Evolutionary conservation across 257 asterid species (phyloP).

Genomic region (Ophiorrhiza pumila): DNA sequence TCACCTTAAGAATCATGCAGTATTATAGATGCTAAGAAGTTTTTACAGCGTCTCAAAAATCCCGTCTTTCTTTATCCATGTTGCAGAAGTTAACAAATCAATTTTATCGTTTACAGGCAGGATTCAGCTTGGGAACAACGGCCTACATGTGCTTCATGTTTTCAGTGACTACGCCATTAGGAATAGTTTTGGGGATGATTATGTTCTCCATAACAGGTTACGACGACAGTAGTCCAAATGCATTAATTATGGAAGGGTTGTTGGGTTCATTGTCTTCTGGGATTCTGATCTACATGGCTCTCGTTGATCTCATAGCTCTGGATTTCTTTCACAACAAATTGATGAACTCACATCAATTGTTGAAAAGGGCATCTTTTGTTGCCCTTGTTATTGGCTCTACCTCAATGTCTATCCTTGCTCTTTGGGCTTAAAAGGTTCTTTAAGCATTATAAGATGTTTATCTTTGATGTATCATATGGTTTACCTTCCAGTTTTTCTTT

Average conservation of each 20-base stretch:
- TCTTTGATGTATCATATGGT: background rate
- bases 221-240: constrained; percentile 38
- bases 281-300: constrained; percentile 39
- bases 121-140: constrained; percentile 38
- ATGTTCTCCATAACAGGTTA: constrained; percentile 35
- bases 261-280: constrained; percentile 43
- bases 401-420: constrained; percentile 43
- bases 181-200: constrained; percentile 38
- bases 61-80: background rate
- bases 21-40: background rate
- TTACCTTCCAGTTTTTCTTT: no score
- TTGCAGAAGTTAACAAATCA: background rate
- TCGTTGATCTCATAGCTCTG: constrained; percentile 44
- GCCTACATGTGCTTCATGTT: constrained; percentile 45
- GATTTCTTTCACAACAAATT: constrained; percentile 45
- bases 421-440: constrained; percentile 35
- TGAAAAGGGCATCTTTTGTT: constrained; percentile 37
- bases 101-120: constrained; percentile 28
- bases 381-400: constrained; percentile 42
- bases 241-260: constrained; percentile 38
- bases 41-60: background rate
- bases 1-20: background rate
- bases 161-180: constrained; percentile 42
- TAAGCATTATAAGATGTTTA: background rate
- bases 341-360: constrained; percentile 27